A percentile compares a stretch with the other conserved stretches of the same genome.
Conservation (phyloP, 306 rosid genomes). For the Lupinus albus region DNA sequence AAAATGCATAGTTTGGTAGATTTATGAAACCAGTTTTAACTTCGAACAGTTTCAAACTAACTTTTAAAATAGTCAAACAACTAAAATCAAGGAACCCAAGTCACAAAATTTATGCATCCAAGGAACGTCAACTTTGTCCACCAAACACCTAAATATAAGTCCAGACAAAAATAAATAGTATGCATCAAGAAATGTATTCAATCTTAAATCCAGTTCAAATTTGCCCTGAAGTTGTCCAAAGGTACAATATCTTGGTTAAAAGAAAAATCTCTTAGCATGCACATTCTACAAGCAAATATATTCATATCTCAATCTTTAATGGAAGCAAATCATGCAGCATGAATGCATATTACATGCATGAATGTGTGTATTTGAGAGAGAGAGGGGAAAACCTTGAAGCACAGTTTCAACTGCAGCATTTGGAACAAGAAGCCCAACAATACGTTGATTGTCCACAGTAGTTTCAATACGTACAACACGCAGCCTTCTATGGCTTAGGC, state of each 20-base stretch:
- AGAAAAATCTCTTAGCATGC: slow-evolving; percentile 4
- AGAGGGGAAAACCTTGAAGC: slow-evolving; percentile 71
- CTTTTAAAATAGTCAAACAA: neutral
- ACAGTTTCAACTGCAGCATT: slow-evolving; percentile 91
- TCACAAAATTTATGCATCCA: neutral
- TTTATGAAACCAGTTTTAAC: neutral
- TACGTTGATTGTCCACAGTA: slow-evolving; percentile 69
- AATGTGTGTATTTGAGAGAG: slow-evolving; percentile 26
- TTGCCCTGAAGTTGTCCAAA: neutral
- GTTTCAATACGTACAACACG: slow-evolving; percentile 95
- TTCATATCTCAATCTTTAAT: slow-evolving; percentile 21
- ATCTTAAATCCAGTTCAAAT: slow-evolving; percentile 5
- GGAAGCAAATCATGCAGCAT: slow-evolving; percentile 17
- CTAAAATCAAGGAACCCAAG: neutral
- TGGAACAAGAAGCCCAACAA: slow-evolving; percentile 93
- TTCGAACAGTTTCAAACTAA: neutral
- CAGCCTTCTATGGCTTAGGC: slow-evolving; percentile 85
- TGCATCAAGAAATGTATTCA: neutral
- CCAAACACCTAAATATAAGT: neutral
- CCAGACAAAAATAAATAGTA: neutral
- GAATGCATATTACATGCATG: slow-evolving; percentile 27
- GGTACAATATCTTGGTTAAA: neutral
- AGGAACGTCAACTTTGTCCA: neutral
- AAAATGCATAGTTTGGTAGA: neutral
- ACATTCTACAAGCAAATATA: slow-evolving; percentile 2